Percentiles rank a stretch among this genome's conserved stretches.
Conservation (phyloP, 73 alveolate species). For the Tetrahymena borealis region DNA sequence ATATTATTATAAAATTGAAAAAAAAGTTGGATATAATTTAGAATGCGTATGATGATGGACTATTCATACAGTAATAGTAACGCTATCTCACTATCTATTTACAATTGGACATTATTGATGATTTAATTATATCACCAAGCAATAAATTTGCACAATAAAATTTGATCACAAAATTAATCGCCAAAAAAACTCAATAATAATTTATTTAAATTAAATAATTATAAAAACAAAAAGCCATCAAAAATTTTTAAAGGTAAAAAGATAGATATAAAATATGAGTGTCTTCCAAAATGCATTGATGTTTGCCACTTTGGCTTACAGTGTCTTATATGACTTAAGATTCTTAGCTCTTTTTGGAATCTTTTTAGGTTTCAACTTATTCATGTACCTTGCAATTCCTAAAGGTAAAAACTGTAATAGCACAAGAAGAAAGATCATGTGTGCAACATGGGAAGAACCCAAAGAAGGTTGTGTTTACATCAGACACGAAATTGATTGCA, state of each 20-base stretch:
- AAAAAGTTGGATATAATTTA: too few relatives aligned
- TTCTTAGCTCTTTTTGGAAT: not conserved
- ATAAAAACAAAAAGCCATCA: not conserved
- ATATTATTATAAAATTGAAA: too few relatives aligned
- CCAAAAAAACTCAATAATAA: not conserved
- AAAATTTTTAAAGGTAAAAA: not conserved
- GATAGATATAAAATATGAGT: too few relatives aligned
- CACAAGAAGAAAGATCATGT: not conserved
- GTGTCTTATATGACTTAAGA: not conserved
- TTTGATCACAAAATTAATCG: not conserved
- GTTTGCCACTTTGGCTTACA: not conserved
- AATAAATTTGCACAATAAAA: too few relatives aligned
- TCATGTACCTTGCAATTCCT: not conserved
- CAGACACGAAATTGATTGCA: not conserved
- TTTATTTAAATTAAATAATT: not conserved
- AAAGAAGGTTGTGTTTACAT: not conserved
- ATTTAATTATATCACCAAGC: not conserved
- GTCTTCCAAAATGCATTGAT: not conserved
- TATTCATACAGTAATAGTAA: too few relatives aligned
- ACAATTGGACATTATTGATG: not conserved
- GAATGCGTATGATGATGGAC: too few relatives aligned
- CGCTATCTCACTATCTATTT: too few relatives aligned
- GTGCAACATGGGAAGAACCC: slow-evolving; percentile 7
- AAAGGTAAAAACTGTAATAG: not conserved
- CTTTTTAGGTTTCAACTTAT: not conserved